These are phyloP conservation scores for Digitaria exilis DNA, from an alignment of 202 grass and related monocot species.

Conservation along the genomic window DNA sequence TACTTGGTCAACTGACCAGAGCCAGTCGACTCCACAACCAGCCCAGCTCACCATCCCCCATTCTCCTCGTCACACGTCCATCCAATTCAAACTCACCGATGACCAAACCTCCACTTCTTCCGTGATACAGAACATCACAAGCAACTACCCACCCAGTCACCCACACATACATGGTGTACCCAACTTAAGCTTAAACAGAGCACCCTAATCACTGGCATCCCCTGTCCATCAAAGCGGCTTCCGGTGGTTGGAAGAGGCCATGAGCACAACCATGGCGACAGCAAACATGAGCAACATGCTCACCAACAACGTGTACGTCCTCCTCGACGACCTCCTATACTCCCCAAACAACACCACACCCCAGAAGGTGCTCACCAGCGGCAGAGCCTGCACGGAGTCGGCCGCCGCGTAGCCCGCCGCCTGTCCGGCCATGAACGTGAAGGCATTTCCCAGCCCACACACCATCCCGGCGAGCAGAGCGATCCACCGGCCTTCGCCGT, in stretches of 20 bases:
- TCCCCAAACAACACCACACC: constrained; percentile 85
- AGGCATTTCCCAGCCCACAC: constrained; percentile 82
- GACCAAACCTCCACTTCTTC: no score
- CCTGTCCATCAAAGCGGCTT: constrained; percentile 38
- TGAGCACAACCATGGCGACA: constrained; percentile 71
- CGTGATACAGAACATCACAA: no score
- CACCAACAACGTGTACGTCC: constrained; percentile 68
- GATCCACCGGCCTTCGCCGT: constrained; percentile 61
- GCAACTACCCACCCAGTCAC: no score
- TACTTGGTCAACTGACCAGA: no score
- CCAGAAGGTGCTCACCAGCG: constrained; percentile 93
- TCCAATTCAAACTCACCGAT: no score
- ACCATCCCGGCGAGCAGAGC: constrained; percentile 71
- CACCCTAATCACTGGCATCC: neutral
- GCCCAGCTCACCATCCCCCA: no score
- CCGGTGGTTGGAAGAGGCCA: constrained; percentile 82
- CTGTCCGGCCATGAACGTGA: constrained; percentile 94
- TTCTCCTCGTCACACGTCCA: no score
- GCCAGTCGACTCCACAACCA: no score
- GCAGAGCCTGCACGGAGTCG: constrained; percentile 89
- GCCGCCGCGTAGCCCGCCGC: constrained; percentile 96
- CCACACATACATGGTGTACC: no score
- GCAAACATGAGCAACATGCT: constrained; percentile 91
- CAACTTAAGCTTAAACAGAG: neutral
- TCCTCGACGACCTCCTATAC: constrained; percentile 71